Base-by-base conservation (phyloP, 305 asterid species). In the Euphrasia arctica region DNA sequence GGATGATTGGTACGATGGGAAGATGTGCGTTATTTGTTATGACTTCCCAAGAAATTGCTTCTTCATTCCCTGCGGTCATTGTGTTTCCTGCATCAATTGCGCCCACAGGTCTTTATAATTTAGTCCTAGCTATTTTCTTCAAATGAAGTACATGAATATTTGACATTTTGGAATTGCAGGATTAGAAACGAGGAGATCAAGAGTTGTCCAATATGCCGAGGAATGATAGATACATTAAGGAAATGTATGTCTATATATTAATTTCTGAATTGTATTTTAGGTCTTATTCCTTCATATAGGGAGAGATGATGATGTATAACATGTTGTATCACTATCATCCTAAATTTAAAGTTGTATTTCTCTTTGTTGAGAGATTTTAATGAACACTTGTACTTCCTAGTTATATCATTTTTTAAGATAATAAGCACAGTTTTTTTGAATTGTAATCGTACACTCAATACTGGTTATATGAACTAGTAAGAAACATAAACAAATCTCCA, bases 1-100 rank as follows among this genome's bases (percentile, higher is more conserved):
- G 0, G 88, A 78, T 36, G 90, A 87, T 0, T 29, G 79, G 47
- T 87, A 76, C 45, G 88, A 87, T 32, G 90, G 84, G 34, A 85
- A 78, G 48, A 77, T 85, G 12, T 87, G 95, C 18, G 84, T 79
- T 0, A 79, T 88, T 15, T 88, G 95, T 74, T 88, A 81, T 49
- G 90, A 85, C 2, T 67, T 68, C 2, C 76, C 43, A 3, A 62
- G 85, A 51, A 75, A 73, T 11, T 85, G 93, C 69, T 81, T 85
- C 79, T 88, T 85, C 62, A 54, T 85, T 69, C 95, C 95, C 13
- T 83, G 95, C 51, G 95, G 93, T 1, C 95, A 88, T 50, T 80
- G 83, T 27, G 77, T 83, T 32, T 62, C 92, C 5, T 88, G 93
- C 72, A 65, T 70, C 74, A 9, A 67, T 6, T 88, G 95, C 59